A percentile compares a stretch with the other conserved stretches of the same genome.
phyloP scores from a whole-genome alignment of 306 rosid species.

The Casuarina equisetifolia region DNA sequence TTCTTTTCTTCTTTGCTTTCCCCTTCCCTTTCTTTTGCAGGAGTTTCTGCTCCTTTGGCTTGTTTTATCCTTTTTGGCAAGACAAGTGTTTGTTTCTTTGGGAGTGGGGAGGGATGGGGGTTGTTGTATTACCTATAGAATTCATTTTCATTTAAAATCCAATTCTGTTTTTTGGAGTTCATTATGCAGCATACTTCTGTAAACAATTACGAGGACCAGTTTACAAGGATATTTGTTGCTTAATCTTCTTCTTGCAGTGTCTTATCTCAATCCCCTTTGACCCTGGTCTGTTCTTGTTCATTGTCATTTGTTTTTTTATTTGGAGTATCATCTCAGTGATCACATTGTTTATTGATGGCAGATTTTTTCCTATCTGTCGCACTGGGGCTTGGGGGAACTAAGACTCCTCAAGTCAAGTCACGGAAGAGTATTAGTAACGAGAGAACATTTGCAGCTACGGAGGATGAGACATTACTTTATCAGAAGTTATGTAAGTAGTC shows the following conservation, averaged over 20 bases:
- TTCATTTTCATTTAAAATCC: too few species aligned
- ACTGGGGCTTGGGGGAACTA: conserved; percentile 82
- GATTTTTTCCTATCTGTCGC: conserved; percentile 89
- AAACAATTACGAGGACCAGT: background rate
- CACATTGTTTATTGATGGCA: conserved; percentile 40
- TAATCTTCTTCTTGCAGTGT: background rate
- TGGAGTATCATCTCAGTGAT: background rate
- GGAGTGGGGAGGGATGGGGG: background rate
- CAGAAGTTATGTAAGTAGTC: conserved; percentile 58
- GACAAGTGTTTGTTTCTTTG: background rate
- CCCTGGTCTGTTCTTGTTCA: background rate
- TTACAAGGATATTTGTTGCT: background rate
- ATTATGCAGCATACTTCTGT: background rate
- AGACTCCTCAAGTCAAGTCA: conserved; percentile 59
- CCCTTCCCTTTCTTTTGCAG: background rate
- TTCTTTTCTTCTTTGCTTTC: background rate
- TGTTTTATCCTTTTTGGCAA: background rate
- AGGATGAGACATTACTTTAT: conserved; percentile 51
- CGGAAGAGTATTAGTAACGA: conserved; percentile 92
- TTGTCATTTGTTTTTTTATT: background rate
- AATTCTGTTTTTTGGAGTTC: background rate
- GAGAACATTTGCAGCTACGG: conserved; percentile 86
- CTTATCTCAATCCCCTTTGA: background rate
- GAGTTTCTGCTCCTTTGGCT: background rate
- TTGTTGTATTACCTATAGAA: too few species aligned